Base-by-base conservation (phyloP, 2,329 filamentous ascomycete species). In the Xylaria sp. region DNA sequence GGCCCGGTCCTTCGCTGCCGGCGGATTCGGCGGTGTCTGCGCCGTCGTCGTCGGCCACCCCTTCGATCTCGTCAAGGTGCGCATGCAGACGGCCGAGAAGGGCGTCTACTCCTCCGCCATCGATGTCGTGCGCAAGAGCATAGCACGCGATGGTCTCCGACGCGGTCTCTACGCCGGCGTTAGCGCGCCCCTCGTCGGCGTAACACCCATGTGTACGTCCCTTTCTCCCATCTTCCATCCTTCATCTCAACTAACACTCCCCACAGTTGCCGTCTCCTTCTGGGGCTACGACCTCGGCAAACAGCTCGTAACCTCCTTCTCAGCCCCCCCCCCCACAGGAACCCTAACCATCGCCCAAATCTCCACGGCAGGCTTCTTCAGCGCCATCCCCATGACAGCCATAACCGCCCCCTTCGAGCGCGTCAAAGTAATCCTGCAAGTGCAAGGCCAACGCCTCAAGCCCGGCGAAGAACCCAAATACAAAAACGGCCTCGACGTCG, bases 371-470 rank as follows among this genome's bases (percentile, higher is more conserved):
- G 94, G 94, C 65, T 97, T 97, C 85, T 95, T 99, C 84, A 96
- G 91, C 72, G 94, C 94, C 62, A 89, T 99, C 61, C 94, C 94
- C 70, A 96, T 96, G 91, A 99, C 94, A 3, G 78, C 91, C 76
- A 97, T 99, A 79, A 97, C 94, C n/a, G 94, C 94, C 3, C 94
- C 94, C 62, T 97, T 99, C 74, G 94, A 99, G 82, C 93, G 94
- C 71, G 92, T 99, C 69, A 99, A 99, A 78, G 93, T 99, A 58
- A 92, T 99, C 65, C 87, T 99, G 1, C 94, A 99, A 76, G 95
- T 97, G 67, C 94, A 97, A 78, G 92, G 92, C 71, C 92, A 97
- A 77, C 78, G 82, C 56, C 87, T 94, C 47, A 86, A 87, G 0
- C 90, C 92, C 0, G 93, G 92, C 71, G 89, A 97, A 79, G 95